These are phyloP conservation scores for Paraconiothyrium sp. DNA, from an alignment of 2,329 filamentous ascomycete species.

Conservation along the genomic window DNA sequence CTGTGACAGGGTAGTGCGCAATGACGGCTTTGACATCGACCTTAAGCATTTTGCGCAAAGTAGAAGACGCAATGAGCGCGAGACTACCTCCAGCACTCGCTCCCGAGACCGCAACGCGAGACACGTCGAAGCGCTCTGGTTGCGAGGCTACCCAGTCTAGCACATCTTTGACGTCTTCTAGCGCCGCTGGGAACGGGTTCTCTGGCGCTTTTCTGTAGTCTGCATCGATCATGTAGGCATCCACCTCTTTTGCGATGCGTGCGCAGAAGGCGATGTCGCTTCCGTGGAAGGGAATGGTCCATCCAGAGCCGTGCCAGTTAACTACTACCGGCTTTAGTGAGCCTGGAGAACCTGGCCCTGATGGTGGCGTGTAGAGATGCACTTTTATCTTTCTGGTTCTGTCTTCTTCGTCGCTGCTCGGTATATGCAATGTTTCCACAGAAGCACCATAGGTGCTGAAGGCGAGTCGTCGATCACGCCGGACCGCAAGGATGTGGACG, in stretches of 20 bases:
- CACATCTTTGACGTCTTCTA: constrained; percentile 49
- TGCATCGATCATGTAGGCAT: constrained; percentile 48
- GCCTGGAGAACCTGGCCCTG: constrained; percentile 3
- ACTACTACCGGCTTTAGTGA: constrained; percentile 38
- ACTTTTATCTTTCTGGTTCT: constrained; percentile 16
- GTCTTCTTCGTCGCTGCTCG: neutral
- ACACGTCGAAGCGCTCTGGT: constrained; percentile 41
- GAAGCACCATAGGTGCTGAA: neutral
- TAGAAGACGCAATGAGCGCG: constrained; percentile 42
- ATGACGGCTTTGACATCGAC: constrained; percentile 41
- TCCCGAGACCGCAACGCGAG: constrained; percentile 46
- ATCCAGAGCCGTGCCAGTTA: constrained; percentile 49
- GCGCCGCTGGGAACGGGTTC: constrained; percentile 48
- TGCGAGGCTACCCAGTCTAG: constrained; percentile 44
- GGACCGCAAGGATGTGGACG: neutral
- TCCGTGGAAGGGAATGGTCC: constrained; percentile 49
- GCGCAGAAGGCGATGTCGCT: constrained; percentile 53
- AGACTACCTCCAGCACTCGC: constrained; percentile 56
- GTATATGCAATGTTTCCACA: neutral
- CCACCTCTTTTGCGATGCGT: constrained; percentile 38
- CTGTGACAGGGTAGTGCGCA: constrained; percentile 48
- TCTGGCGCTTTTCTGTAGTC: constrained; percentile 53
- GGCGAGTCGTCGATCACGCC: constrained; percentile 5
- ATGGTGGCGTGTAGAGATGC: constrained; percentile 31
- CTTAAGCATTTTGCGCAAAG: constrained; percentile 34